Evolutionary conservation across 2,329 filamentous ascomycete species (phyloP).

Genomic region (Bipolaris cookei): DNA sequence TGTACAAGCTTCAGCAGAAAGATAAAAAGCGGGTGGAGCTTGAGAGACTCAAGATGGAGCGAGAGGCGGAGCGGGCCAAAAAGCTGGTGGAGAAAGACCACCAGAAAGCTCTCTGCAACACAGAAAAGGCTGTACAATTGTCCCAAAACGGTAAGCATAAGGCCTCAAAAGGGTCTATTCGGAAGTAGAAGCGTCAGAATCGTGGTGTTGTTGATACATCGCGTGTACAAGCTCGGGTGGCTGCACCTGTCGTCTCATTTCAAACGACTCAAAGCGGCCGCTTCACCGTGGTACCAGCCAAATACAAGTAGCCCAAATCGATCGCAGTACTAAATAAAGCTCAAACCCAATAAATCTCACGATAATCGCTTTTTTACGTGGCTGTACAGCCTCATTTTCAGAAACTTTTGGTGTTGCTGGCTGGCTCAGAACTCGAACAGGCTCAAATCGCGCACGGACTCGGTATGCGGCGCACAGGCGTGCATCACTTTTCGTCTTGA

Average conservation of each 20-base stretch:
- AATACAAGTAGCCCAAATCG: not conserved
- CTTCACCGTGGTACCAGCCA: not conserved
- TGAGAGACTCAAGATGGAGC: constrained; percentile 4
- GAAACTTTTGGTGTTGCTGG: not conserved
- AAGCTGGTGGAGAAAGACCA: not conserved
- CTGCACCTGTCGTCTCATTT: not conserved
- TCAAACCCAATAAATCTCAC: not conserved
- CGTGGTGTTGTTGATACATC: constrained; percentile 1
- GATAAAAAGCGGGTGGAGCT: not conserved
- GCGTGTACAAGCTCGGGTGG: not conserved
- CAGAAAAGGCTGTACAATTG: constrained; percentile 3
- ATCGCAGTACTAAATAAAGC: not conserved
- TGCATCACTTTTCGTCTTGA: no score
- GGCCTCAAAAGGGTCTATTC: not conserved
- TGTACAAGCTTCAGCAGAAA: not conserved
- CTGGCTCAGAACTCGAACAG: no score
- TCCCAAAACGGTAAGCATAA: constrained; percentile 3
- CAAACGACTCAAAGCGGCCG: not conserved
- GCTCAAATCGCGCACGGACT: no score
- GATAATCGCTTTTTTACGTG: not conserved
- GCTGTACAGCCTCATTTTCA: not conserved
- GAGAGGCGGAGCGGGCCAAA: not conserved
- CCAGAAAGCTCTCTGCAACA: not conserved
- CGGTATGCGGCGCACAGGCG: no score
- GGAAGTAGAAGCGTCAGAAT: not conserved